Evolutionary conservation across 495 filamentous ascomycete genomes (phyloP), one percentile per base, ranked within the genome.

Genomic region (Daldinia vernicosa): DNA sequence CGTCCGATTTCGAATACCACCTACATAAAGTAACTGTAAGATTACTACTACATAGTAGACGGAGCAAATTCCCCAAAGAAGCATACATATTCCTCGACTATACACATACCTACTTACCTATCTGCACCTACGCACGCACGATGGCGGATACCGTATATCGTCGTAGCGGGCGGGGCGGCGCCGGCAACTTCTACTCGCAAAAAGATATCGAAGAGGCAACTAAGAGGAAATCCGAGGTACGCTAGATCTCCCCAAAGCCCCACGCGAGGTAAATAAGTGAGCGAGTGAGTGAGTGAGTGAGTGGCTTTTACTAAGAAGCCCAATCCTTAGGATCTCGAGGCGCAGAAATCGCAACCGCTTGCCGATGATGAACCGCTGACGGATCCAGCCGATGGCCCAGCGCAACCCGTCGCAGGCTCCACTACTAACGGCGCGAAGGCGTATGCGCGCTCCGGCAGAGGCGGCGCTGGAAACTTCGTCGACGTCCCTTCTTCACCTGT

Each of bases 381-480:
- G 19, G 66, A 66, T 71, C 58, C 47, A 51, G 50, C 67, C 53
- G 53, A 45, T 15, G 63, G 40, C 33, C 70, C 52, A 45, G 27
- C 66, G 22, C 70, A 65, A 9, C 4, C 43, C 14, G 39, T 24
- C 52, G 55, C 55, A 47, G 37, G 57, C 58, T 8, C 14, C 27
- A 62, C 24, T 50, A 40, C 33, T 32, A 14, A 53, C 60, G 51
- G 56, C 66, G 7, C 71, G 40, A 37, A 71, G 63, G 62, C 80
- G 54, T 89, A 87, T 78, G 75, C 78, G 9, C 84, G 85, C 63
- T 79, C 78, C 45, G 88, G 88, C 14, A 86, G 89, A 27, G 88
- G 88, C 64, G 89, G 88, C 33, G 86, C 85, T 0, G 88, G 89
- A 17, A 91, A 90, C 80, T 88, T 86, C 75, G 74, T 80, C 70